Evolutionary conservation across 345 rosid species (phyloP).

Genomic region (Eucalyptus camaldulensis): DNA sequence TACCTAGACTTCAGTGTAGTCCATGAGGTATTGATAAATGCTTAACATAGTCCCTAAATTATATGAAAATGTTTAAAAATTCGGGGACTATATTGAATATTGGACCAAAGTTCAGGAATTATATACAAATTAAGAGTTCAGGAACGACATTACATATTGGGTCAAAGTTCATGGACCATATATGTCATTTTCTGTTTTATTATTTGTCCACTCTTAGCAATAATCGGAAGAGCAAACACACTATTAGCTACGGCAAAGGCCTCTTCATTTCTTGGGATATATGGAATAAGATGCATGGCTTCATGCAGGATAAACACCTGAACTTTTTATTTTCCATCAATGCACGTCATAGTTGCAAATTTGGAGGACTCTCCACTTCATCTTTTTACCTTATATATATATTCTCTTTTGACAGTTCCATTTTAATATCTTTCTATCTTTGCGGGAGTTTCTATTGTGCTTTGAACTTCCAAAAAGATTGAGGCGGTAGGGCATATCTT

Average conservation of each 20-base stretch:
- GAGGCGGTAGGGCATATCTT: neutral
- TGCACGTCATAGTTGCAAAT: neutral
- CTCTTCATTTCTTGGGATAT: neutral
- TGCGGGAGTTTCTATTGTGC: neutral
- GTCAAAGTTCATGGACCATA: neutral
- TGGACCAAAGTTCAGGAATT: too few relatives aligned
- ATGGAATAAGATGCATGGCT: neutral
- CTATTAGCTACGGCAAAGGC: neutral
- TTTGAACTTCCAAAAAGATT: neutral
- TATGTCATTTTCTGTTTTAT: neutral
- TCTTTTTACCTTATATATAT: neutral
- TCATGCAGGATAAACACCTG: neutral
- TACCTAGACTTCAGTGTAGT: too few relatives aligned
- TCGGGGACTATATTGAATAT: too few relatives aligned
- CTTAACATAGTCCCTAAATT: accelerated
- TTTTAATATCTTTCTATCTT: neutral
- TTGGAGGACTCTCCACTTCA: neutral
- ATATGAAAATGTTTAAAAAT: too few relatives aligned
- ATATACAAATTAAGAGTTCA: neutral
- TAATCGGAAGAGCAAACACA: neutral
- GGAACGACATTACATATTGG: neutral
- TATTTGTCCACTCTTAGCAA: neutral
- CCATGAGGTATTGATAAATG: too few relatives aligned
- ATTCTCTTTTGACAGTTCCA: neutral
- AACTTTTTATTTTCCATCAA: neutral